Base-by-base conservation (phyloP, 2,329 filamentous ascomycete genomes). In the Akanthomyces dipterigenus region DNA sequence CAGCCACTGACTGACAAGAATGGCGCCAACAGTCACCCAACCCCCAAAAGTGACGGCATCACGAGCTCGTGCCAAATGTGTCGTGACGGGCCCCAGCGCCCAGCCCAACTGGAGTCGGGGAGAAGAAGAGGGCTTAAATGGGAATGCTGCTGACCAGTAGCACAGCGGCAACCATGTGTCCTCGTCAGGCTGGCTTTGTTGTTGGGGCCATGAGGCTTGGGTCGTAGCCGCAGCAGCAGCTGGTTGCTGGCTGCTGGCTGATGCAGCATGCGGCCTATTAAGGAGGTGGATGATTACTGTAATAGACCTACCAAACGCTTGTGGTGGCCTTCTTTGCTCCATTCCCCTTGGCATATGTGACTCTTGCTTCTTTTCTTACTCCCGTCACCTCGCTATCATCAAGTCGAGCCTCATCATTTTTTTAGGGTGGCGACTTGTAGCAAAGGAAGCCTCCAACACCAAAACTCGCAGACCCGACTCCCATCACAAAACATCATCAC, bases 11-110 rank as follows among this genome's bases (percentile, higher is more conserved):
- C 9, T 51, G 11, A 51, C 5, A 55, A 20, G 24, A 31, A 45
- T 31, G 26, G 53, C 53, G 53, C 53, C 28, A 55, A 55, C 40
- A 43, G 54, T 38, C 42, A 22, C 20, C 3, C 40, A 11, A 42
- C 49, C 31, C 28, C 49, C 16, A 51, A 56, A 56, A 55, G 31
- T 5, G 28, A 42, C 20, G 31, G 54, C 54, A 56, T 56, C 54
- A 56, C 54, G 54, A 56, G 54, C 43, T 48, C 43, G 54, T 48
- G n/a, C 42, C 42, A 56, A 48, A 56, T 48, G 54, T 56, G 54
- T 56, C 54, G 54, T 56, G 54, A 56, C 42, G 42, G 38, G 26
- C 28, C n/a, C 53, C 54, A 48, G 22, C 28, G 42, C 42, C n/a
- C 42, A 8, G 16, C 36, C 14, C 40, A 16, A 20, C 36, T 40